Base-by-base conservation (phyloP, 225 moss, liverwort and hornwort species). In the Straminergon stramineum region DNA sequence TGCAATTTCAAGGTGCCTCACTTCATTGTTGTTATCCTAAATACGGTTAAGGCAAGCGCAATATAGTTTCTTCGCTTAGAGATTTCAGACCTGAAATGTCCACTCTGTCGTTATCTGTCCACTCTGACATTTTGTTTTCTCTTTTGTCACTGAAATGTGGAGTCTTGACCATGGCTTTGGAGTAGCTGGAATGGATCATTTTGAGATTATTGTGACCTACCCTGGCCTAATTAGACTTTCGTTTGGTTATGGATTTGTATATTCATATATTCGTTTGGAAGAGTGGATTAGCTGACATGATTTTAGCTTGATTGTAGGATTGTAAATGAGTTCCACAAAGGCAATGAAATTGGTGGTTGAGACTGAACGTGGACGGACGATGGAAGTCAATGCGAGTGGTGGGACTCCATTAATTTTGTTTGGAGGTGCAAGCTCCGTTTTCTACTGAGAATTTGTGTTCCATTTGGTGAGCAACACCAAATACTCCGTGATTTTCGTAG, bases 351-450 rank as follows among this genome's bases (percentile, higher is more conserved):
- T 99, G 56, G 70, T 95, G 52, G 95, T 97, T 64, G 95, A 96
- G 81, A 97, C 95, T 43, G 93, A 96, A 79, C 93, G 95, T 88
- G 98, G 97, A 66, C 94, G 94, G 86, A 97, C 92, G 63, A 89
- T 96, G 56, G 91, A 91, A 85, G 96, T 94, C 84, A 96, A 97
- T 87, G 96, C 93, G 78, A 92, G 95, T 91, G 64, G 21, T 51
- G 34, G 79, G 53, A 17, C 86, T 68, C 66, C 75, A 21, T 77
- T 65, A 23, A n/a, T 11, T 67, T 75, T 34, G 24, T 39, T 35
- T 32, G 55, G 53, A 66, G 71, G 45, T 88, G 73, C 64, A 67
- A 56, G 63, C 52, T 27, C 30, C 57, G 60, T 17, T 89, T 87
- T 79, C 32, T 52, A n/a, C 45, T 83, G 55, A 63, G 30, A 83